Conservation (phyloP, 441 rosid species). For the Corymbia citriodora region DNA sequence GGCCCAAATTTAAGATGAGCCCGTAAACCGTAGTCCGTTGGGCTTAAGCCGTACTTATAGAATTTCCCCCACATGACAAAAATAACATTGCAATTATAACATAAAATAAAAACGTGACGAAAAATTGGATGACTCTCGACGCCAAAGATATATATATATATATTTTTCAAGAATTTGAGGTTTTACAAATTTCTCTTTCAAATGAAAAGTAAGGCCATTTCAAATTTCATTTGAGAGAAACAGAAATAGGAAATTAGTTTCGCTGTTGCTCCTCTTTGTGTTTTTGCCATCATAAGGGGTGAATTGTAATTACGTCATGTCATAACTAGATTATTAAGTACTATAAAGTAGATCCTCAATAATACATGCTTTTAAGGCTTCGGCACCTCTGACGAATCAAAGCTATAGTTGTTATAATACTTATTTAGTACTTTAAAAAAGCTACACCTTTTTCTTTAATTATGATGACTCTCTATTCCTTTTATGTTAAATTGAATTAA, state of each 20-base stretch:
- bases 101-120: not conserved
- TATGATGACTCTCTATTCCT: no score
- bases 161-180: not conserved
- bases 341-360: not conserved
- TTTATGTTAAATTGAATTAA: accelerated
- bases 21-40: not conserved
- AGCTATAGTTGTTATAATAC: accelerated
- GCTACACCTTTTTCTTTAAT: no score
- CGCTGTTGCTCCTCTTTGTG: not conserved
- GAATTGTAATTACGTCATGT: not conserved
- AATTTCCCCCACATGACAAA: not conserved
- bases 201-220: not conserved
- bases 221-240: not conserved
- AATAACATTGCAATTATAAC: not conserved
- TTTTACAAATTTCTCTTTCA: not conserved
- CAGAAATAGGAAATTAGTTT: not conserved
- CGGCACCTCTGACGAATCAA: accelerated
- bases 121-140: not conserved
- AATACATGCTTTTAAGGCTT: not conserved
- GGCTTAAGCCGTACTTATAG: not conserved
- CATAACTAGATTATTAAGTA: accelerated
- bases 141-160: not conserved
- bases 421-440: accelerated
- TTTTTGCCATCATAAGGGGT: not conserved
- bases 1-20: not conserved